Evolutionary conservation across 257 asterid genomes (phyloP), one percentile per base, ranked within the genome.

Genomic region (Avicennia marina): DNA sequence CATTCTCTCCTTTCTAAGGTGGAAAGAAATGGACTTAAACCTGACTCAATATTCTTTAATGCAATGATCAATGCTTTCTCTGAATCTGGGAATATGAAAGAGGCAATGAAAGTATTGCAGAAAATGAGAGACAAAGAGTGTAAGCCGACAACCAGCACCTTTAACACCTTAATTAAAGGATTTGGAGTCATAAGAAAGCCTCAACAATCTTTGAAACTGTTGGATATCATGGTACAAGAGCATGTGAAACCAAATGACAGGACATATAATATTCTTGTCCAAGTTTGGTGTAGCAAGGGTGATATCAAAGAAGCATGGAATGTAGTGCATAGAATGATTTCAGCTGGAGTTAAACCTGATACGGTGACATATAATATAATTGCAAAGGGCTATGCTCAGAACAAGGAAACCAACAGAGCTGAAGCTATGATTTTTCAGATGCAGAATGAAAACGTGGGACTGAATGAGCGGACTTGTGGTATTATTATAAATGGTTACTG

Each of bases 21-120:
- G 56, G 96, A 88, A 56, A 45, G 72, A 12, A 78, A 80, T 69
- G 95, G 95, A 38, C 67, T 91, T 44, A 81, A 77, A 64, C 95
- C 98, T 0, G 98, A 91, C 70, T 81, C 95, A 1, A 85, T 88
- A 66, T 88, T 91, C 78, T 88, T 79, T 87, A 91, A 91, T 69
- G 95, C 96, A 44, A 72, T 83, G 82, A 91, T 91, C 72, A 91
- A 91, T 57, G 90, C 96, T 0, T 91, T 91, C 78, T 74, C 94
- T n/a, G 98, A 91, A 69, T 85, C 94, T 13, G 86, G 98, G 32
- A 85, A 88, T 60, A 72, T 85, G 70, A 75, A 86, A 56, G 95
- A 83, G 72, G 95, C 98, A 16, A 81, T 88, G 94, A 78, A 69
- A 64, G 62, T 73, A 46, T 88, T 83, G 71, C 56, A 62, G 48